Conservation (phyloP, 768 basidiomycete species). For the Pleurotus ostreatus region DNA sequence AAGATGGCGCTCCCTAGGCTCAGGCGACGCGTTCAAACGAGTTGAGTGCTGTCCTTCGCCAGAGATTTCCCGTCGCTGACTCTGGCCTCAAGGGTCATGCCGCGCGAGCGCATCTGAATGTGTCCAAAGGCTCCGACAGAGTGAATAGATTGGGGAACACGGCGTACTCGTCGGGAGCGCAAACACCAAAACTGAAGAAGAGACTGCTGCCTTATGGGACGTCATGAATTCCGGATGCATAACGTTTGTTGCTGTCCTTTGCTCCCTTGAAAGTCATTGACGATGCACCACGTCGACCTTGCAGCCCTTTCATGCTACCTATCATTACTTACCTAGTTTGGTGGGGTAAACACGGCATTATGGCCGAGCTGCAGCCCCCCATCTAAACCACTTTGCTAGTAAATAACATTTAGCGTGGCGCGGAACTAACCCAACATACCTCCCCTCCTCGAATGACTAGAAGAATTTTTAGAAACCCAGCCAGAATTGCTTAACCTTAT, state of each 20-base stretch:
- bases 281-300: too few relatives aligned
- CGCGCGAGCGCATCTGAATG: slow-evolving; percentile 71
- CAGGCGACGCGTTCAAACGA: slow-evolving; percentile 66
- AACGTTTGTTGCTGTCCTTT: too few relatives aligned
- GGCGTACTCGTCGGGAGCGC: slow-evolving; percentile 60
- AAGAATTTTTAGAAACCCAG: too few relatives aligned
- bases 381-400: too few relatives aligned
- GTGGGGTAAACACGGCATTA: too few relatives aligned
- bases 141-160: slow-evolving; percentile 66
- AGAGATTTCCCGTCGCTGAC: neutral
- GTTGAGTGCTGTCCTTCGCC: slow-evolving; percentile 34
- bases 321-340: too few relatives aligned
- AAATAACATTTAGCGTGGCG: too few relatives aligned
- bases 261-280: neutral
- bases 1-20: slow-evolving; percentile 70
- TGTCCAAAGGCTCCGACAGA: slow-evolving; percentile 56
- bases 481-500: too few relatives aligned
- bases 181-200: slow-evolving; percentile 66
- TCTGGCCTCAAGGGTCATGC: slow-evolving; percentile 50
- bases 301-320: too few relatives aligned
- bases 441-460: too few relatives aligned
- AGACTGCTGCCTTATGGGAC: slow-evolving; percentile 62
- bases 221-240: slow-evolving; percentile 16
- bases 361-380: too few relatives aligned
- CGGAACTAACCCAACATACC: too few relatives aligned